A percentile compares a stretch with the other conserved stretches of the same genome.
These are phyloP conservation scores for Suillus weaverae DNA, from an alignment of 768 basidiomycete genomes.

Conservation along the genomic window DNA sequence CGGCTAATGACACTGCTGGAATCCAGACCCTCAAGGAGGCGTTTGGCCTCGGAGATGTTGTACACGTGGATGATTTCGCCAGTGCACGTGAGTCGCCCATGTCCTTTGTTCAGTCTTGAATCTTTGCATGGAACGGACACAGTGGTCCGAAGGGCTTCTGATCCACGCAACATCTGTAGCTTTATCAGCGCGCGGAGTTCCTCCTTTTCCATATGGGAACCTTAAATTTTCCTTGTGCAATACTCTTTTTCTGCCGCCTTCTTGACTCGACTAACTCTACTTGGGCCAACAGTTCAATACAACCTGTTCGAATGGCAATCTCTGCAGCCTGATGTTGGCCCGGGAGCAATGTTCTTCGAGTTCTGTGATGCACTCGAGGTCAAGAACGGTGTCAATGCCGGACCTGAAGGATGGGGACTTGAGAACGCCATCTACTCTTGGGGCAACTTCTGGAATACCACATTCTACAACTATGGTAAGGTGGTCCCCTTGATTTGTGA, in stretches of 20 bases:
- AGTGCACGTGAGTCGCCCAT: slow-evolving; percentile 42
- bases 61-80: slow-evolving; percentile 68
- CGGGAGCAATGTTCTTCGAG: slow-evolving; percentile 34
- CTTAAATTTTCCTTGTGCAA: background rate
- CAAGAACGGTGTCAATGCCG: slow-evolving; percentile 41
- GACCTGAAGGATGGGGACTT: slow-evolving; percentile 57
- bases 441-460: slow-evolving; percentile 56
- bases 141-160: background rate
- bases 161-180: background rate
- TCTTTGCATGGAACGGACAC: background rate
- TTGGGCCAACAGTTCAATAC: slow-evolving; percentile 41
- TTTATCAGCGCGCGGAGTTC: background rate
- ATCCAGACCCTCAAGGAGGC: slow-evolving; percentile 55
- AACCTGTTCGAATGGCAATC: slow-evolving; percentile 67
- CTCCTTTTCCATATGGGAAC: background rate
- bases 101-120: background rate
- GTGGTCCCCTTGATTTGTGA: slow-evolving; percentile 8
- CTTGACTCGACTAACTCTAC: background rate
- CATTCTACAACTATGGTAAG: slow-evolving; percentile 48
- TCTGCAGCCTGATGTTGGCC: slow-evolving; percentile 51
- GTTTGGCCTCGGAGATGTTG: slow-evolving; percentile 58
- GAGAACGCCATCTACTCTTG: slow-evolving; percentile 62
- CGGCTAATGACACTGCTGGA: slow-evolving; percentile 41
- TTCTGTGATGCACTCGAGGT: slow-evolving; percentile 44
- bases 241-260: background rate